Base-by-base conservation (phyloP, 106 monocot species). In the Dendrobium chrysotoxum region DNA sequence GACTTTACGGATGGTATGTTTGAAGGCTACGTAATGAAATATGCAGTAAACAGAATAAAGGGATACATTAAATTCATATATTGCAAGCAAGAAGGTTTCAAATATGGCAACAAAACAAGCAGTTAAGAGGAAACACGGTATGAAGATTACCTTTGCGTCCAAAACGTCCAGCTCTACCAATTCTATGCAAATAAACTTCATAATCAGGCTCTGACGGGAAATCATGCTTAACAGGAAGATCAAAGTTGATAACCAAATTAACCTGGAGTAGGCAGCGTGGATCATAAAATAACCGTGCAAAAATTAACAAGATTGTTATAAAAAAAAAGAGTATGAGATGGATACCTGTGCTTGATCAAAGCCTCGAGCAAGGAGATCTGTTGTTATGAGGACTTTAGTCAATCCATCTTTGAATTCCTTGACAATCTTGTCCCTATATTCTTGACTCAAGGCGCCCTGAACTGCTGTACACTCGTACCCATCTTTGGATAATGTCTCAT, bases 141-240 rank as follows among this genome's bases (percentile, higher is more conserved):
- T 40, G n/a, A 57, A 40, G 40, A 53, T 80, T 89, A 97, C 97
- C 97, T 80, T 94, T 94, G 40, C 97, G 92, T 30, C 97, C 94
- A 80, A 97, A 97, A 53, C 97, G 91, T 21, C 97, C 97, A 57
- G 97, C 85, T 89, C 97, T 90, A 21, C 97, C 97, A 75, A 97
- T 91, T 78, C 97, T 89, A 80, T 94, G 97, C 85, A 97, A 83
- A 66, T 97, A 97, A 25, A 97, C 92, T 85, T 97, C 97, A 77
- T 79, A 92, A 89, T 97, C 94, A 31, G 97, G 97, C 66, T 94
- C 94, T 26, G 78, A 31, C 3, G 84, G 81, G 23, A 77, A 85
- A 0, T 73, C 77, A 78, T 86, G 77, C 75, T 94, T 94, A 46
- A 91, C 78, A 40, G 97, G 97, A 68, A 97, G 90, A 86, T 94